Evolutionary conservation across 192 early-diverging fungal genomes (phyloP), one percentile per base, ranked within the genome.

Genomic region (Coemansia brasiliensis): DNA sequence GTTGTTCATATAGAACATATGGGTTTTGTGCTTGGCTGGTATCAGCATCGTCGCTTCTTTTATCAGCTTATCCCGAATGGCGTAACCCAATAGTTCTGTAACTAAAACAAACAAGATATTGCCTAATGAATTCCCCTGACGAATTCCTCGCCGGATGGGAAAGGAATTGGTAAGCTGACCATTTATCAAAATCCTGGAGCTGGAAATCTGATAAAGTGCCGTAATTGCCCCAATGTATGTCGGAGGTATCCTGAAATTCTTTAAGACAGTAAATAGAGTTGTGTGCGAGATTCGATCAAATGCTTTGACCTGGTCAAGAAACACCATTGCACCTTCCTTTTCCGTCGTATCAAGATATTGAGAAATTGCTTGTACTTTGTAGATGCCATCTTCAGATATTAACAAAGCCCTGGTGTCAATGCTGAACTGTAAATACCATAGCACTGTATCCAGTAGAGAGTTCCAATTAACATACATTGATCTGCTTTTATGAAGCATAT

Each of bases 271-370:
- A 20, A 67, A 67, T n/a, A 67, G 27, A 5, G 57, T 20, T 15
- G 27, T 27, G 21, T 67, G 65, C 22, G 43, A 22, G 12, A 67
- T 43, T 3, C 42, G 48, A 11, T 60, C 51, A 12, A 41, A 60
- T 0, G 65, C 57, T 18, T 67, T 67, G 10, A 43, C 57, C 24
- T 59, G 56, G 18, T 67, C 57, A 0, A 67, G 57, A 43, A 67
- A 60, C 25, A 60, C 51, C 32, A 67, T 37, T 0, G 50, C 43
- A 4, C 46, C 51, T 10, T 49, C 44, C 0, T 0, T 29, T 10
- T 20, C 1, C 1, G 5, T 11, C 22, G 12, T 0, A 15, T 55
- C 52, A 5, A 59, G 38, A 43, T 67, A 52, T 27, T 60, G 49
- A 2, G 9, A n/a, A 11, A 25, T 22, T 0, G 57, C 51, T 57